Evolutionary conservation across 192 early-diverging fungal species (phyloP).

Genomic region (Pilobolus umbonatus): DNA sequence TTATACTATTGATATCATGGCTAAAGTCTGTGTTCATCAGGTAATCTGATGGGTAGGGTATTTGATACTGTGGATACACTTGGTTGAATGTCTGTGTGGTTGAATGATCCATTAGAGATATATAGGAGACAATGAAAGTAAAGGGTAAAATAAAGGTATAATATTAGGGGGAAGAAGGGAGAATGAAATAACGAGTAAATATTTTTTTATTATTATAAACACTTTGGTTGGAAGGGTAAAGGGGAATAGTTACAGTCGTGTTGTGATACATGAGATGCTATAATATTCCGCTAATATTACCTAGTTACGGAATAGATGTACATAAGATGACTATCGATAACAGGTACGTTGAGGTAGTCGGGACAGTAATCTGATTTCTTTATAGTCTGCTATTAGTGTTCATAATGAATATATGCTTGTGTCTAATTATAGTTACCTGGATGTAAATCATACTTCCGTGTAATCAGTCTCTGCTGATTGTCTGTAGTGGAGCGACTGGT

Average conservation of each 20-base stretch:
- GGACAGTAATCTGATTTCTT: not conserved
- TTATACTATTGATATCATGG: too few species aligned
- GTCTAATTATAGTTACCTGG: too few species aligned
- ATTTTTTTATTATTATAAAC: not conserved
- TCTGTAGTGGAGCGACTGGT: not conserved
- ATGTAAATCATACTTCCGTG: not conserved
- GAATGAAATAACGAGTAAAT: not conserved
- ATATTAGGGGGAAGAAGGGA: constrained; percentile 2
- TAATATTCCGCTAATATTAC: too few species aligned
- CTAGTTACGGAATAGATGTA: too few species aligned
- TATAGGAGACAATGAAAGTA: not conserved
- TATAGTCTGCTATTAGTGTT: not conserved
- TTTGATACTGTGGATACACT: too few species aligned
- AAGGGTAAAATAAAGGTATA: not conserved
- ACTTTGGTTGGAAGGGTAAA: not conserved
- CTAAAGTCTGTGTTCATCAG: too few species aligned
- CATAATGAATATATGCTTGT: too few species aligned
- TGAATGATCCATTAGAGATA: too few species aligned
- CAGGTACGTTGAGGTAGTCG: constrained; percentile 5
- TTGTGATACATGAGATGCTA: constrained; percentile 7
- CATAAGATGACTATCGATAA: not conserved
- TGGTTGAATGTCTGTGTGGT: too few species aligned
- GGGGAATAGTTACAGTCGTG: constrained; percentile 5
- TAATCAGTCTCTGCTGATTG: not conserved
- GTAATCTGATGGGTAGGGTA: too few species aligned